Percentiles rank a stretch among this genome's conserved stretches.
Conservation (phyloP, 495 filamentous ascomycete genomes). For the Xylaria sp. region DNA sequence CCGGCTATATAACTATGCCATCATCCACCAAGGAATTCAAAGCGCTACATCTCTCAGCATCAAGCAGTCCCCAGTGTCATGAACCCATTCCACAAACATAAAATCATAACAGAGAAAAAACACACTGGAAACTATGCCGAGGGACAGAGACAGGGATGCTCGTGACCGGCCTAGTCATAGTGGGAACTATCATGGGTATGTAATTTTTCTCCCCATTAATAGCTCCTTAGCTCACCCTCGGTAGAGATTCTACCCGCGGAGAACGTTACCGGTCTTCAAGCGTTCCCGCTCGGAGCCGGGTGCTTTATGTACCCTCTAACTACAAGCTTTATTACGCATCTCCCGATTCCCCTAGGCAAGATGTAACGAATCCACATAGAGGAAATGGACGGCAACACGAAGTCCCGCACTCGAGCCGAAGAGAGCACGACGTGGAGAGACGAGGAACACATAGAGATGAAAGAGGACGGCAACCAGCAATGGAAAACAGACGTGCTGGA, state of each 20-base stretch:
- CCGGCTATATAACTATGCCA: not conserved
- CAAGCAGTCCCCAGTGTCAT: not conserved
- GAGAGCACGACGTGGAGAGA: not conserved
- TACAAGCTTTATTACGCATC: not conserved
- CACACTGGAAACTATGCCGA: not conserved
- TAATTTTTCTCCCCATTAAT: not conserved
- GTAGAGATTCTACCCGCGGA: not conserved
- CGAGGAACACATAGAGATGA: not conserved
- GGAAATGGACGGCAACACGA: not conserved
- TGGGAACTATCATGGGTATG: not conserved
- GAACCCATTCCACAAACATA: not conserved
- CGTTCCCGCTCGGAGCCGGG: not conserved
- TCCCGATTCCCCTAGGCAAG: not conserved
- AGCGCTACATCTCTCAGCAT: not conserved
- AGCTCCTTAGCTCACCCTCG: not conserved
- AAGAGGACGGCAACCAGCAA: not conserved
- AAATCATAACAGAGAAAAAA: not conserved
- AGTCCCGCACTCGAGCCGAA: not conserved
- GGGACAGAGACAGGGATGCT: not conserved
- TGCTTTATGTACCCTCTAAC: not conserved
- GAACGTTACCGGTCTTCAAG: not conserved
- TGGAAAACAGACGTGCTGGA: not conserved
- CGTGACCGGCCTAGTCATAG: not conserved
- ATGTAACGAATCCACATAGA: not conserved
- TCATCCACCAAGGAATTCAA: not conserved